Evolutionary conservation across 2,329 filamentous ascomycete genomes (phyloP).

Genomic region (Exutisphaerella laricina): DNA sequence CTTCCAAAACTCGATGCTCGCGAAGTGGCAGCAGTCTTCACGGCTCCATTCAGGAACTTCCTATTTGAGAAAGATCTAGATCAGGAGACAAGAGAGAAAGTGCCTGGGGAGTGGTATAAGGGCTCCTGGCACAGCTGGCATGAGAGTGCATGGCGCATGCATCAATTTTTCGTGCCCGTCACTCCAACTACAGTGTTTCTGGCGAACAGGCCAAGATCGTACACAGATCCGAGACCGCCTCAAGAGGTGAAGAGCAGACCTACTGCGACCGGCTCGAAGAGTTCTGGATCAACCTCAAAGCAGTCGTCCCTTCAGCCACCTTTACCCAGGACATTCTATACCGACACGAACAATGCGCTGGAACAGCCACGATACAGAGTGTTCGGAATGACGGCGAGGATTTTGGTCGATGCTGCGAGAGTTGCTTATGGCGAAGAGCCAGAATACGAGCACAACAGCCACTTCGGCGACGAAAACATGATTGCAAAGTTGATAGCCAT

Average conservation of each 20-base stretch:
- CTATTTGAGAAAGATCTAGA: slow-evolving; percentile 56
- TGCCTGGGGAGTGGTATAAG: slow-evolving; percentile 69
- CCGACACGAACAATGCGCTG: slow-evolving; percentile 25
- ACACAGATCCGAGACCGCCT: slow-evolving; percentile 18
- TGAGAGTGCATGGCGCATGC: slow-evolving; percentile 72
- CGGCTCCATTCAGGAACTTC: slow-evolving; percentile 81
- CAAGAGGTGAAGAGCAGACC: slow-evolving; percentile 8
- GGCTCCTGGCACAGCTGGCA: slow-evolving; percentile 79
- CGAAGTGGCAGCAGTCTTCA: slow-evolving; percentile 92
- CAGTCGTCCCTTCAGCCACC: slow-evolving; percentile 25
- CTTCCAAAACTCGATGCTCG: slow-evolving; percentile 72
- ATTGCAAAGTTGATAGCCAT: slow-evolving; percentile 52
- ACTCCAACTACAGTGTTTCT: slow-evolving; percentile 58
- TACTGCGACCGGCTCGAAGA: slow-evolving; percentile 5
- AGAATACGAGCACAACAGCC: slow-evolving; percentile 68
- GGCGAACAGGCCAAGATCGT: slow-evolving; percentile 23
- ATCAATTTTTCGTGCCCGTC: slow-evolving; percentile 87
- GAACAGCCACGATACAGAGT: slow-evolving; percentile 60
- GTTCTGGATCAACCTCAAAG: slow-evolving; percentile 7
- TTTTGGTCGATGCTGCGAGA: slow-evolving; percentile 80
- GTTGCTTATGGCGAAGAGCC: slow-evolving; percentile 78
- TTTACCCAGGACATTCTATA: slow-evolving; percentile 28
- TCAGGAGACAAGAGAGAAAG: slow-evolving; percentile 29
- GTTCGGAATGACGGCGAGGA: slow-evolving; percentile 91
- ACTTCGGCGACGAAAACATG: slow-evolving; percentile 63